Evolutionary conservation across 257 asterid species (phyloP), one percentile per base, ranked within the genome.

Genomic region (Nicotiana tomentosiformis): DNA sequence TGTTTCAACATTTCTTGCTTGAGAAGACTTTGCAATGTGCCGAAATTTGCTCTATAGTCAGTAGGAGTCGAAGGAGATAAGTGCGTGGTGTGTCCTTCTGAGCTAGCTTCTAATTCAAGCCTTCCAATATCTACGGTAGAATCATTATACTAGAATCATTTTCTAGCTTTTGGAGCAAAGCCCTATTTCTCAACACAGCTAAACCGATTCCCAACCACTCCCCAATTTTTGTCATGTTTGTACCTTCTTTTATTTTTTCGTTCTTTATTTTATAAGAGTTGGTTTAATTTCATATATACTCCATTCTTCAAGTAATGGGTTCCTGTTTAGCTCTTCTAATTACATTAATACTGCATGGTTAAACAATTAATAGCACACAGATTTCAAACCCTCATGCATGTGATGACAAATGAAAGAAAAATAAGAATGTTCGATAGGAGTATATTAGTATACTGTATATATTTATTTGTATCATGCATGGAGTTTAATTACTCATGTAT

Each of bases 201-300:
- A 56, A 87, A 82, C 89, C 78, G 79, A 74, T 84, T 87, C 30
- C 83, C 86, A 84, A 80, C 89, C 37, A 84, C 86, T 78, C 23
- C 46, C 43, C 49, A 61, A 29, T 49, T 62, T 72, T 29, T 61
- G 39, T 43, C 3, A 51, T 9, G 23, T 32, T 7, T 1, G 8
- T 69, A 15, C 17, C 29, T 23, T 15, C 35, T 66, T 65, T 9
- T 51, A 16, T 23, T 33, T 30, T n/a, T 76, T 18, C 12, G 0
- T 55, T 20, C 10, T 17, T 69, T 18, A 15, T 15, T 26, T 61
- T 77, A 77, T 57, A 17, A 85, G 53, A 33, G 4, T n/a, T 74
- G 39, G 53, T 62, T 62, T 29, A 1, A 29, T 29, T 23, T 62
- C 67, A 61, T 23, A 10, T 5, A 61, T 39, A 39, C 49, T 39